These are phyloP conservation scores for Colletotrichum sp. DNA, from an alignment of 2,329 filamentous ascomycete species.

Conservation along the genomic window DNA sequence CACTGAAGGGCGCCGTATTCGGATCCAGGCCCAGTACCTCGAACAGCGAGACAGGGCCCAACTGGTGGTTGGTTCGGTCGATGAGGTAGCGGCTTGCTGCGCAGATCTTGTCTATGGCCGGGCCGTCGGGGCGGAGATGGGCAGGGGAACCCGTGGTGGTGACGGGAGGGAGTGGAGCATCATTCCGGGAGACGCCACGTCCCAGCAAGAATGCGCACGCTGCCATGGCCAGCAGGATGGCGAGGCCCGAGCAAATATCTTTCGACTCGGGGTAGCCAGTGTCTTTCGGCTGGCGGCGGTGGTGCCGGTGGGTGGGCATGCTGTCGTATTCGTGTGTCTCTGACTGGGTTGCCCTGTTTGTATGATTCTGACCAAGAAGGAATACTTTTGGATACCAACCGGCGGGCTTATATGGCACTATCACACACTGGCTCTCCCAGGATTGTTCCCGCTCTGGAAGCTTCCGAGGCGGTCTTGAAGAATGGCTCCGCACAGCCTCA, in stretches of 20 bases:
- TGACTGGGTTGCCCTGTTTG: not conserved
- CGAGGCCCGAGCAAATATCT: not conserved
- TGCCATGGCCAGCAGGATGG: not conserved
- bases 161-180: not conserved
- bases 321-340: not conserved
- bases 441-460: not conserved
- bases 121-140: not conserved
- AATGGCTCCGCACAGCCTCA: not conserved
- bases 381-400: not conserved
- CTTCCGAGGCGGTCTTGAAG: not conserved
- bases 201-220: not conserved
- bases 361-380: not conserved
- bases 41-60: not conserved
- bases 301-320: not conserved
- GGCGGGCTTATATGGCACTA: not conserved
- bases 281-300: not conserved
- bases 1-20: not conserved
- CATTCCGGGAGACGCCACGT: not conserved
- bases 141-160: not conserved
- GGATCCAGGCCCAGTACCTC: not conserved
- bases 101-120: not conserved
- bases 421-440: not conserved
- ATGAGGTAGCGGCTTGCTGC: not conserved
- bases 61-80: not conserved
- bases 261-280: too few species aligned